Evolutionary conservation across 2,329 filamentous ascomycete species (phyloP).

Genomic region (Pseudogymnoascus destructans): DNA sequence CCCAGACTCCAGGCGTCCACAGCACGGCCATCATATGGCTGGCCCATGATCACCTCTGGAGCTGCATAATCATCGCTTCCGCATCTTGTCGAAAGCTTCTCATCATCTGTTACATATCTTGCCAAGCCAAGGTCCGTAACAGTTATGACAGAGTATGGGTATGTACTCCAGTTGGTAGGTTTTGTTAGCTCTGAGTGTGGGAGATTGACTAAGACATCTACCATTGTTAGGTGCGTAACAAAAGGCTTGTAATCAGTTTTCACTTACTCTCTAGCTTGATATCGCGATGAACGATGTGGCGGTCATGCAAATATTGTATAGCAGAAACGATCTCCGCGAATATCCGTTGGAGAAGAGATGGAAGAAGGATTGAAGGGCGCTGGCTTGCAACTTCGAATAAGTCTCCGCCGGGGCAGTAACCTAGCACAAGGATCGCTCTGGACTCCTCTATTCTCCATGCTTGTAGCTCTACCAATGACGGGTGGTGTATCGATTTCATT

Average conservation of each 20-base stretch:
- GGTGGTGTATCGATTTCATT: constrained; percentile 75
- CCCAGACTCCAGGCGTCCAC: constrained; percentile 94
- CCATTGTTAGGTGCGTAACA: constrained; percentile 10
- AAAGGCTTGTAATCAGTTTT: not conserved
- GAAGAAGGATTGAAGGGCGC: constrained; percentile 53
- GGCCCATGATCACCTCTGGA: constrained; percentile 89
- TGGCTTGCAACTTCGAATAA: constrained; percentile 82
- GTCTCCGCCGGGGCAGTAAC: constrained; percentile 88
- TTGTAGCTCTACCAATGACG: constrained; percentile 80
- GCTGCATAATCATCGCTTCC: constrained; percentile 96
- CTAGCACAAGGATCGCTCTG: constrained; percentile 72
- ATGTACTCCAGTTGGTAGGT: constrained; percentile 54
- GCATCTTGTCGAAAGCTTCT: constrained; percentile 84
- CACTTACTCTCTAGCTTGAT: constrained; percentile 92
- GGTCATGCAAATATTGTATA: constrained; percentile 70
- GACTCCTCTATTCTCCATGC: constrained; percentile 79
- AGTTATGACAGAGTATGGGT: constrained; percentile 73
- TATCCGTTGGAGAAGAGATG: constrained; percentile 63
- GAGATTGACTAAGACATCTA: constrained; percentile 85
- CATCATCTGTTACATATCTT: constrained; percentile 69
- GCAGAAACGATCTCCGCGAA: constrained; percentile 83
- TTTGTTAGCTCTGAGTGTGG: constrained; percentile 53
- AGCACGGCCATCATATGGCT: constrained; percentile 81
- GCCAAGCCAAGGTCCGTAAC: constrained; percentile 87
- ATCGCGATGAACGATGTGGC: constrained; percentile 86